Evolutionary conservation across 129 eudicot species (phyloP).

Genomic region (Glebionis coronaria): DNA sequence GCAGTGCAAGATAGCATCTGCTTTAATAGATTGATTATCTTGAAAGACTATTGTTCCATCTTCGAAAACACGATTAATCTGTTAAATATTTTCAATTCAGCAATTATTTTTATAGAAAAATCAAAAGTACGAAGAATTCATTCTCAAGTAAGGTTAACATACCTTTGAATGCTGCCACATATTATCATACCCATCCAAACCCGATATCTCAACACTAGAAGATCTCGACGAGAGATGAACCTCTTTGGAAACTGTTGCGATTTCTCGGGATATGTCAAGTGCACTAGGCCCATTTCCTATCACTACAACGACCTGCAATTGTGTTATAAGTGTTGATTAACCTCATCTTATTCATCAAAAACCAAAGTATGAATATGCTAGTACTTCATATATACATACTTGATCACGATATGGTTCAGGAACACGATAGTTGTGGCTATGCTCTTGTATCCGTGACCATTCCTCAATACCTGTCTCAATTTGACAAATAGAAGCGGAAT

Average conservation of each 20-base stretch:
- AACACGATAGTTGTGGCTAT: constrained; percentile 75
- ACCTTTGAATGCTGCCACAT: constrained; percentile 66
- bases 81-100: background rate
- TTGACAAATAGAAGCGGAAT: too few relatives aligned
- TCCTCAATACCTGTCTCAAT: constrained; percentile 40
- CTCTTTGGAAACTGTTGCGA: constrained; percentile 54
- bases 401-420: constrained; percentile 61
- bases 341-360: too few relatives aligned
- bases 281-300: constrained; percentile 74
- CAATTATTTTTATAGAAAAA: too few relatives aligned
- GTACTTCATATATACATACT: constrained; percentile 30
- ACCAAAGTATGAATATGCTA: background rate
- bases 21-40: constrained; percentile 46
- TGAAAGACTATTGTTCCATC: constrained; percentile 50
- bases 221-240: constrained; percentile 66
- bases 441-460: constrained; percentile 70
- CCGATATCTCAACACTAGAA: constrained; percentile 32
- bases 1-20: constrained; percentile 63
- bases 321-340: background rate
- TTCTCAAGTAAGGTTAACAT: background rate
- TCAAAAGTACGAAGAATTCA: too few relatives aligned
- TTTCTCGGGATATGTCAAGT: constrained; percentile 53
- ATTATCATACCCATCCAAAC: constrained; percentile 31
- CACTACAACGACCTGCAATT: constrained; percentile 47
- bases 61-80: constrained; percentile 46